Conservation (phyloP, 2,329 filamentous ascomycete species). For the Domatiomyces globalis region DNA sequence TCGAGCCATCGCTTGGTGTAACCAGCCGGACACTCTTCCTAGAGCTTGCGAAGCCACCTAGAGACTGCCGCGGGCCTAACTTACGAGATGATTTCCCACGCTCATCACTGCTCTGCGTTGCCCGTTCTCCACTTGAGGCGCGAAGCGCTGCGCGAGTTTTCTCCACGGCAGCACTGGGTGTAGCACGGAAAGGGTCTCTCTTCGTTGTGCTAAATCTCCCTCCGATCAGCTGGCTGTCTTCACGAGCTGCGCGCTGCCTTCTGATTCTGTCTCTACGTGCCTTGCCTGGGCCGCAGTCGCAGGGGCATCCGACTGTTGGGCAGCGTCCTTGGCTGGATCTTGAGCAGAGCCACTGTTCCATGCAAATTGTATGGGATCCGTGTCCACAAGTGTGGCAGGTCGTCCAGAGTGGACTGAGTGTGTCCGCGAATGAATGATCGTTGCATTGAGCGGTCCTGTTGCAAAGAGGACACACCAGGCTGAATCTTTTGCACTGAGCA, state of each 20-base stretch:
- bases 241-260: constrained; percentile 22
- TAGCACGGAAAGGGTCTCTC: constrained; percentile 31
- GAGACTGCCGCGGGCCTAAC: constrained; percentile 8
- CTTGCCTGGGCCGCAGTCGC: constrained; percentile 42
- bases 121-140: constrained; percentile 18
- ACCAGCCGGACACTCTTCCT: constrained; percentile 33
- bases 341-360: constrained; percentile 41
- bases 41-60: constrained; percentile 23
- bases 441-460: not conserved
- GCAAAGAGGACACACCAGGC: constrained; percentile 31
- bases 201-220: constrained; percentile 26
- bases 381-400: constrained; percentile 49
- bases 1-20: constrained; percentile 28
- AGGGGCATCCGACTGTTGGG: constrained; percentile 44
- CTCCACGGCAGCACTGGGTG: constrained; percentile 33
- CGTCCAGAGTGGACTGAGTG: constrained; percentile 30
- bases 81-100: constrained; percentile 10
- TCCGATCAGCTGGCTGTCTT: constrained; percentile 15
- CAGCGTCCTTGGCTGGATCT: constrained; percentile 40
- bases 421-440: not conserved
- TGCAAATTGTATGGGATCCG: constrained; percentile 44
- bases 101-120: constrained; percentile 6
- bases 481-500: constrained; percentile 28
- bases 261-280: constrained; percentile 29
- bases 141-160: constrained; percentile 32